Conservation (phyloP, 768 basidiomycete genomes). For the Termitomyces sp. region DNA sequence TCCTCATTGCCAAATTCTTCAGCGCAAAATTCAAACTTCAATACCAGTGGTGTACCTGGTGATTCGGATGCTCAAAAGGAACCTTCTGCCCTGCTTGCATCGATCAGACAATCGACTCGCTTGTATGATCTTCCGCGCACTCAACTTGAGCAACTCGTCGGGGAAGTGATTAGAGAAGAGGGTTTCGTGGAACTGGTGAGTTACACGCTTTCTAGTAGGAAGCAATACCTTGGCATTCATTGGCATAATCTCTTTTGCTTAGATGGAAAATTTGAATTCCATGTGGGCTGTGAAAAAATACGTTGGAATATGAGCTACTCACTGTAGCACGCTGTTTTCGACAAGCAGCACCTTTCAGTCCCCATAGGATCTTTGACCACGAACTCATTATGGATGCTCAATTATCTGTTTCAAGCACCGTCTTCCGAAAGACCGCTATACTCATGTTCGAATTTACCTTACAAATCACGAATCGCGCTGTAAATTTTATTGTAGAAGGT, state of each 20-base stretch:
- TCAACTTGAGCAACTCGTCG: slow-evolving; percentile 53
- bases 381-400: background rate
- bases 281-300: slow-evolving; percentile 48
- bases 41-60: background rate
- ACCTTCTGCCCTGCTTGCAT: slow-evolving; percentile 23
- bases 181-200: slow-evolving; percentile 74
- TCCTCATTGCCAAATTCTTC: slow-evolving; percentile 13
- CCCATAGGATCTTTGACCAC: background rate
- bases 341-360: background rate
- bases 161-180: slow-evolving; percentile 64
- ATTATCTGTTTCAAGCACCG: background rate
- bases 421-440: no score
- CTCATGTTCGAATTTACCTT: no score
- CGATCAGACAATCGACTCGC: slow-evolving; percentile 38
- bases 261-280: slow-evolving; percentile 51
- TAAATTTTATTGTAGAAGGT: no score
- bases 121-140: slow-evolving; percentile 50
- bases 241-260: background rate
- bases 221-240: background rate
- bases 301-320: slow-evolving; percentile 15
- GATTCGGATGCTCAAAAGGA: background rate
- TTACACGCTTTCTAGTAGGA: background rate
- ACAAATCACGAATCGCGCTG: no score
- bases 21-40: background rate
- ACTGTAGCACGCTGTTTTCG: background rate